phyloP scores from a whole-genome alignment of 495 filamentous ascomycete genomes.

The Aspergillus bridgeri region DNA sequence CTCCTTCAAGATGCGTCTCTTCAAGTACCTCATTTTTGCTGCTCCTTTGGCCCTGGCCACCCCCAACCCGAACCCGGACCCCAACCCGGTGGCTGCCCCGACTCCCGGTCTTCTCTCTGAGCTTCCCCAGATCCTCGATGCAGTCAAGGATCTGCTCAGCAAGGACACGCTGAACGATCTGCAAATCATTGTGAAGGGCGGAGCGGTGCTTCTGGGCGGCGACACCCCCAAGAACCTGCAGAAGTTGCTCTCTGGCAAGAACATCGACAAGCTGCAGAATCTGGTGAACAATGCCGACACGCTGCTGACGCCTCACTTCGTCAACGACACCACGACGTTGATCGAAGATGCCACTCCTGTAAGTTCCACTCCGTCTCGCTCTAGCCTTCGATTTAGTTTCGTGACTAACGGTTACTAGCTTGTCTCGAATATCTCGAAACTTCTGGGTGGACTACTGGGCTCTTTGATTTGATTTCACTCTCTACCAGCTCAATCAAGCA shows the following conservation, averaged over 20 bases:
- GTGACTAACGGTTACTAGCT: slow-evolving; percentile 16
- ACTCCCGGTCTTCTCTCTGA: slow-evolving; percentile 28
- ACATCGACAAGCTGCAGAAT: slow-evolving; percentile 30
- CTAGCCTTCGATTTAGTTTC: neutral
- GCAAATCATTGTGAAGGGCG: slow-evolving; percentile 34
- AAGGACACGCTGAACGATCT: slow-evolving; percentile 41
- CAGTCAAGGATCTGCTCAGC: slow-evolving; percentile 32
- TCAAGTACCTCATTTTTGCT: slow-evolving; percentile 27
- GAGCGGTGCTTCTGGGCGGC: slow-evolving; percentile 23
- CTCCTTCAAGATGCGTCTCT: slow-evolving; percentile 27
- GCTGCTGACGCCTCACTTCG: slow-evolving; percentile 32
- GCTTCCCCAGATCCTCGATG: slow-evolving; percentile 23
- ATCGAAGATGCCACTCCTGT: slow-evolving; percentile 53
- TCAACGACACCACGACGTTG: slow-evolving; percentile 45
- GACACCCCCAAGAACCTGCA: slow-evolving; percentile 21
- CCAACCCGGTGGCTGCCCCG: slow-evolving; percentile 28
- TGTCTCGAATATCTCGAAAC: slow-evolving; percentile 32
- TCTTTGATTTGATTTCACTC: slow-evolving; percentile 9
- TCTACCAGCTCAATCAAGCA: neutral
- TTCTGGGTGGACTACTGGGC: slow-evolving; percentile 29
- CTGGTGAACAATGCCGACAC: slow-evolving; percentile 32
- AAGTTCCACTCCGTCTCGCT: slow-evolving; percentile 24
- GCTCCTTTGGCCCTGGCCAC: slow-evolving; percentile 34
- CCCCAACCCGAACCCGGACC: slow-evolving; percentile 28
- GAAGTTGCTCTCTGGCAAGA: slow-evolving; percentile 28